Evolutionary conservation across 2,329 filamentous ascomycete species (phyloP).

Genomic region (Talaromyces sp.): DNA sequence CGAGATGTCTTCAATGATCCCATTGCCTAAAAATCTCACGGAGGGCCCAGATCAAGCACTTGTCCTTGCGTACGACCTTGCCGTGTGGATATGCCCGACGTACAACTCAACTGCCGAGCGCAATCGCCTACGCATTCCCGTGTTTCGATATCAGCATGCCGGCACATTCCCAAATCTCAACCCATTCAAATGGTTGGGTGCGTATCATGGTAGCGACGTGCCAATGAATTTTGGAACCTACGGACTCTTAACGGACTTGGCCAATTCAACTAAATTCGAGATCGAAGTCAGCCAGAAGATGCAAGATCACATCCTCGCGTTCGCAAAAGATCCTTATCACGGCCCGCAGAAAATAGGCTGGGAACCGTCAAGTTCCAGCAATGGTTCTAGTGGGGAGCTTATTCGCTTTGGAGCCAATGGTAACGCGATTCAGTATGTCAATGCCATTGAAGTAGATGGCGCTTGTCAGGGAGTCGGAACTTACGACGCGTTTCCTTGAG

Average conservation of each 20-base stretch:
- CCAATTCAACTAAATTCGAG: slow-evolving; percentile 7
- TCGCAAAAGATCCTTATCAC: slow-evolving; percentile 15
- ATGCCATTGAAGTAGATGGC: slow-evolving; percentile 21
- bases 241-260: not conserved
- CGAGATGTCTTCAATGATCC: slow-evolving; percentile 12
- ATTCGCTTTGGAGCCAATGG: slow-evolving; percentile 22
- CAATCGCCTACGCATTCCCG: slow-evolving; percentile 22
- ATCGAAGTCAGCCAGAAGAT: slow-evolving; percentile 14
- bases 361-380: slow-evolving; percentile 5
- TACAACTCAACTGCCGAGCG: slow-evolving; percentile 22
- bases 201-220: slow-evolving; percentile 38
- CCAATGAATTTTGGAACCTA: slow-evolving; percentile 38
- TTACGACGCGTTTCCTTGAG: slow-evolving; percentile 6
- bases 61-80: slow-evolving; percentile 9
- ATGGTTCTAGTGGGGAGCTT: slow-evolving; percentile 15
- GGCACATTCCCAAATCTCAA: slow-evolving; percentile 38
- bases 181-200: slow-evolving; percentile 35
- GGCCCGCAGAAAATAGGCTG: slow-evolving; percentile 12
- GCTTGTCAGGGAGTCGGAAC: slow-evolving; percentile 12
- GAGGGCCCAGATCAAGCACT: slow-evolving; percentile 5
- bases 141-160: slow-evolving; percentile 36
- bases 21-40: not conserved
- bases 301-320: slow-evolving; percentile 22
- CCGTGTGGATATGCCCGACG: slow-evolving; percentile 18
- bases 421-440: slow-evolving; percentile 18